Percentiles rank a stretch among this genome's conserved stretches.
phyloP scores from a whole-genome alignment of 345 rosid genomes.

The Sonneratia alba region DNA sequence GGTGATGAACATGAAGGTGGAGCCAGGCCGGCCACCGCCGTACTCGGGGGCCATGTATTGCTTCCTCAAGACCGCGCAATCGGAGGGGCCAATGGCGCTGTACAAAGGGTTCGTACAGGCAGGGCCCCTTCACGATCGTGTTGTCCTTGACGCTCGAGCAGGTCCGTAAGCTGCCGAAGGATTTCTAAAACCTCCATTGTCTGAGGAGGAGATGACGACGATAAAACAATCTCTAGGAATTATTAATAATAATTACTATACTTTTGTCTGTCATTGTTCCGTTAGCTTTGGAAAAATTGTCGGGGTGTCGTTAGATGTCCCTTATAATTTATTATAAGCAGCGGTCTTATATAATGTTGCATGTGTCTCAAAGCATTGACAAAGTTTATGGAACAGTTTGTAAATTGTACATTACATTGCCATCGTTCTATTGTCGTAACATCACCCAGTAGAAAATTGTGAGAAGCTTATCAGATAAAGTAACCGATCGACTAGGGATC shows the following conservation, averaged over 20 bases:
- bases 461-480: no score
- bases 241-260: not conserved
- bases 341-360: no score
- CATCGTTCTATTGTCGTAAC: no score
- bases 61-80: conserved; percentile 56
- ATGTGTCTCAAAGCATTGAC: no score
- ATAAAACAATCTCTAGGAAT: not conserved
- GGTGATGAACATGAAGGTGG: conserved; percentile 84
- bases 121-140: conserved; percentile 78
- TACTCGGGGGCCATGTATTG: conserved; percentile 68
- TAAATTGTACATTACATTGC: no score
- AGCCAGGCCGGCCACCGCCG: conserved; percentile 49
- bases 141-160: conserved; percentile 72
- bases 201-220: not conserved
- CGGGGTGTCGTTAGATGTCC: not conserved
- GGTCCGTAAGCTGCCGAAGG: conserved; percentile 54
- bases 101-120: conserved; percentile 81
- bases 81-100: conserved; percentile 69
- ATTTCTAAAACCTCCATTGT: conserved; percentile 17
- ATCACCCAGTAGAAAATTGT: no score
- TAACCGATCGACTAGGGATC: no score
- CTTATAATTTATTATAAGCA: not conserved
- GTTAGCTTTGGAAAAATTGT: no score
- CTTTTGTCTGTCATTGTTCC: no score
- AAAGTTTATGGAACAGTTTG: no score